phyloP scores from a whole-genome alignment of 805 yeast species.

The Candida coquimbonensis region DNA sequence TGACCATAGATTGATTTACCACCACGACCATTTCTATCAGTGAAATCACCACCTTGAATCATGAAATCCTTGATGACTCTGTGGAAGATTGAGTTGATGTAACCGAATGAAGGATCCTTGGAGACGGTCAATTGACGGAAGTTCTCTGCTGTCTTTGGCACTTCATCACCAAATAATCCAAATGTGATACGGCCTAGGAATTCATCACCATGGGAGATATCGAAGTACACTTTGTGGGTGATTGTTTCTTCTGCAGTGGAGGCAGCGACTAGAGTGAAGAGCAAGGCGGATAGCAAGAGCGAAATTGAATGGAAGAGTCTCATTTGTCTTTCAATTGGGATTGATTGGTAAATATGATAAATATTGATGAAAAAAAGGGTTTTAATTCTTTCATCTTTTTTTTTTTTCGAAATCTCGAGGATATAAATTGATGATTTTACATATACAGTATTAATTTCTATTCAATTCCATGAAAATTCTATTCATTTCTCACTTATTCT shows the following conservation, averaged over 20 bases:
- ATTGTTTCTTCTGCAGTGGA: slow-evolving; percentile 26
- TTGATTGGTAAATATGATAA: not conserved
- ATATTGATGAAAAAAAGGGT: not conserved
- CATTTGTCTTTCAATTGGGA: not conserved
- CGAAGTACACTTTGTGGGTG: slow-evolving; percentile 81
- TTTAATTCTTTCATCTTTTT: not conserved
- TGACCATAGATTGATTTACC: slow-evolving; percentile 82
- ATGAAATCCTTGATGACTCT: slow-evolving; percentile 78
- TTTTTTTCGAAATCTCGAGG: not conserved
- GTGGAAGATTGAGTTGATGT: slow-evolving; percentile 60
- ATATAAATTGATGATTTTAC: too few species aligned
- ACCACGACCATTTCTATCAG: slow-evolving; percentile 85
- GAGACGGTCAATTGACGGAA: slow-evolving; percentile 76
- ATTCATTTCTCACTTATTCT: not conserved
- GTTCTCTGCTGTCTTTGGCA: slow-evolving; percentile 85
- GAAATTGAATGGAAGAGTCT: not conserved
- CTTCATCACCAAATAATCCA: slow-evolving; percentile 82
- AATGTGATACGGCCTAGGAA: slow-evolving; percentile 74
- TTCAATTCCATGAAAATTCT: too few species aligned
- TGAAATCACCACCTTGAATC: slow-evolving; percentile 94
- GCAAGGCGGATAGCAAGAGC: slow-evolving; percentile 7
- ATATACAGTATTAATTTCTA: too few species aligned
- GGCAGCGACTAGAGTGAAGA: slow-evolving; percentile 1
- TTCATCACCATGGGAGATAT: slow-evolving; percentile 73
- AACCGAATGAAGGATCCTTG: slow-evolving; percentile 60